These are phyloP conservation scores for Ophiocordyceps australis DNA, from an alignment of 2,329 filamentous ascomycete genomes.

Conservation along the genomic window DNA sequence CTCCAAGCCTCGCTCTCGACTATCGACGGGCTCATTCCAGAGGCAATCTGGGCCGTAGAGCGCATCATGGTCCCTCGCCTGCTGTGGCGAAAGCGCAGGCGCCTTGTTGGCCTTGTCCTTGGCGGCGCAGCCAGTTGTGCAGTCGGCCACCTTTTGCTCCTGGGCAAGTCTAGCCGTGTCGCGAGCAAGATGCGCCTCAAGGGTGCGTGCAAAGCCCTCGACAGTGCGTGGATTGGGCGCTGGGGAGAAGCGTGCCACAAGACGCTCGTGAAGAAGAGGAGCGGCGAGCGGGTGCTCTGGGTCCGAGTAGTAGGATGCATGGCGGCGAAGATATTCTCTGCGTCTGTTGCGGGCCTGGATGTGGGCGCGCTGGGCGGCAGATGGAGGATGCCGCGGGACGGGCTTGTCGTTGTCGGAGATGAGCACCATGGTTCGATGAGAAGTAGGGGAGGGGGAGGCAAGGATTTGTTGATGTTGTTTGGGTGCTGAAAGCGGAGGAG, in stretches of 20 bases:
- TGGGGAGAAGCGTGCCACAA: constrained; percentile 65
- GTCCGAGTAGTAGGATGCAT: constrained; percentile 52
- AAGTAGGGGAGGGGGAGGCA: too few species aligned
- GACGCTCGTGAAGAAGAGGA: constrained; percentile 64
- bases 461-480: too few species aligned
- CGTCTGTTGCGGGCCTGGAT: constrained; percentile 57
- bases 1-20: constrained; percentile 45
- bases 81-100: neutral
- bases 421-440: too few species aligned
- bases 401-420: constrained; percentile 14
- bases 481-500: too few species aligned
- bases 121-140: neutral
- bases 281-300: constrained; percentile 40
- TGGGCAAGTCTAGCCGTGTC: constrained; percentile 53
- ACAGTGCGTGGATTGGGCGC: constrained; percentile 53
- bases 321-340: constrained; percentile 53
- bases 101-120: neutral
- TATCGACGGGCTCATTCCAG: constrained; percentile 11
- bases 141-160: neutral
- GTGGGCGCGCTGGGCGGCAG: constrained; percentile 20
- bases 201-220: constrained; percentile 62
- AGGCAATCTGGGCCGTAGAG: constrained; percentile 2
- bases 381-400: constrained; percentile 22
- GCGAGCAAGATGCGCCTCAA: constrained; percentile 61
- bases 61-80: constrained; percentile 6